A percentile compares a stretch with the other conserved stretches of the same genome.
phyloP scores from a whole-genome alignment of 768 basidiomycete species.

The Phaffia tasmanica region DNA sequence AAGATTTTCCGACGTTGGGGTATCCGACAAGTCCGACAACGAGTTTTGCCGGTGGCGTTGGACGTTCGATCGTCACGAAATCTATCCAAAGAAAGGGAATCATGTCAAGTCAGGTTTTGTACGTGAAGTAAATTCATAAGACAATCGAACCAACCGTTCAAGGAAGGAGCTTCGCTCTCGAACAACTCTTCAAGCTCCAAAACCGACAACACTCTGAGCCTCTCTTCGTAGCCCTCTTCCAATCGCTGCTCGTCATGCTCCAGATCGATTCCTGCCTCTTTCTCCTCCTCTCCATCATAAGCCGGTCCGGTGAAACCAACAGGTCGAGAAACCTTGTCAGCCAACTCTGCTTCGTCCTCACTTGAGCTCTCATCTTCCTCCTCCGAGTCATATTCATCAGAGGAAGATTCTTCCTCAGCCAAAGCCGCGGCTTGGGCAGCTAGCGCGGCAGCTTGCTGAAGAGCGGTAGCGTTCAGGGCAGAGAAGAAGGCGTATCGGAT shows the following conservation, averaged over 20 bases:
- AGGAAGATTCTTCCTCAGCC: slow-evolving; percentile 43
- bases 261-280: slow-evolving; percentile 39
- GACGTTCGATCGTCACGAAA: slow-evolving; percentile 48
- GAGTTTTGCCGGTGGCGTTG: slow-evolving; percentile 53
- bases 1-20: slow-evolving; percentile 97
- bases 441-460: slow-evolving; percentile 53
- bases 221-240: slow-evolving; percentile 30
- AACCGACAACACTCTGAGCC: slow-evolving; percentile 70
- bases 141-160: slow-evolving; percentile 46
- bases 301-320: slow-evolving; percentile 37
- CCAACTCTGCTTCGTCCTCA: slow-evolving; percentile 33
- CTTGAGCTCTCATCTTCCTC: slow-evolving; percentile 34
- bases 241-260: slow-evolving; percentile 21
- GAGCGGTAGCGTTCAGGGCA: slow-evolving; percentile 70
- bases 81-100: slow-evolving; percentile 40
- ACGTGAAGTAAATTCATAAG: neutral
- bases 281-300: slow-evolving; percentile 37
- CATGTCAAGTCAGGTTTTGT: neutral
- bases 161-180: slow-evolving; percentile 54
- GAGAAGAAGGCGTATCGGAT: slow-evolving; percentile 86
- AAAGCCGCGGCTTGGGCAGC: slow-evolving; percentile 33
- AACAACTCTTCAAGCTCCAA: slow-evolving; percentile 80
- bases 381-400: slow-evolving; percentile 42
- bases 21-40: slow-evolving; percentile 90
- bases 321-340: slow-evolving; percentile 37